Evolutionary conservation across 1,284 basidiomycete species (phyloP).

Genomic region (Fomes fomentarius): DNA sequence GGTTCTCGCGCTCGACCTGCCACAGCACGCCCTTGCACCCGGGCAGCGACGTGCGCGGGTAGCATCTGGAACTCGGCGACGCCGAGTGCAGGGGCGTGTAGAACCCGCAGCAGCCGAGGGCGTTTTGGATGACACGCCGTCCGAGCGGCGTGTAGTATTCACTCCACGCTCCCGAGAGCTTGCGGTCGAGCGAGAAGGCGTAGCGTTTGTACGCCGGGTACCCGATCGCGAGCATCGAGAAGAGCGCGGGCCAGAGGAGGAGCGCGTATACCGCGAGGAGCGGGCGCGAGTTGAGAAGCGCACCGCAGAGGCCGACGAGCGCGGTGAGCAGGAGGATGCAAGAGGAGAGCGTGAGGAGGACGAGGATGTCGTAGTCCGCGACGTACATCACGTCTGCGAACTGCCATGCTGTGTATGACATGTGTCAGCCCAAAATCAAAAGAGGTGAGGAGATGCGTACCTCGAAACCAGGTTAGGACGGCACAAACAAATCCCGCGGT

Average conservation of each 20-base stretch:
- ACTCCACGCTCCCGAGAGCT: slow-evolving; percentile 76
- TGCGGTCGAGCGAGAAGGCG: slow-evolving; percentile 72
- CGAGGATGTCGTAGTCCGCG: slow-evolving; percentile 58
- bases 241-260: slow-evolving; percentile 71
- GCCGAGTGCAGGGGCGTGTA: slow-evolving; percentile 68
- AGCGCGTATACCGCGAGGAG: slow-evolving; percentile 74
- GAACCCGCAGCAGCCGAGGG: slow-evolving; percentile 76
- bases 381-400: slow-evolving; percentile 57
- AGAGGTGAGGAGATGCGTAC: slow-evolving; percentile 37
- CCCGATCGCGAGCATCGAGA: slow-evolving; percentile 66
- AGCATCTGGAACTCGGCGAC: slow-evolving; percentile 63
- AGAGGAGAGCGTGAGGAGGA: slow-evolving; percentile 64
- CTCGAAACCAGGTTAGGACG: slow-evolving; percentile 61
- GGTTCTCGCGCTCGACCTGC: slow-evolving; percentile 58
- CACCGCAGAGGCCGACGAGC: slow-evolving; percentile 67
- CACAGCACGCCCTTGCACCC: slow-evolving; percentile 73
- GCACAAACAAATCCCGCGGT: slow-evolving; percentile 47
- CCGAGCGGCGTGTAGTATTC: slow-evolving; percentile 61
- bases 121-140: slow-evolving; percentile 67
- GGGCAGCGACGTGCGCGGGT: slow-evolving; percentile 64
- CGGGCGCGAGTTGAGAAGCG: slow-evolving; percentile 74
- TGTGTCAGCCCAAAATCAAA: not conserved
- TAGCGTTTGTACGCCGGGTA: slow-evolving; percentile 74
- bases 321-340: slow-evolving; percentile 64
- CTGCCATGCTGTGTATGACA: slow-evolving; percentile 44